phyloP scores from a whole-genome alignment of 768 basidiomycete species.

The Pleurotus salmoneostramineus region DNA sequence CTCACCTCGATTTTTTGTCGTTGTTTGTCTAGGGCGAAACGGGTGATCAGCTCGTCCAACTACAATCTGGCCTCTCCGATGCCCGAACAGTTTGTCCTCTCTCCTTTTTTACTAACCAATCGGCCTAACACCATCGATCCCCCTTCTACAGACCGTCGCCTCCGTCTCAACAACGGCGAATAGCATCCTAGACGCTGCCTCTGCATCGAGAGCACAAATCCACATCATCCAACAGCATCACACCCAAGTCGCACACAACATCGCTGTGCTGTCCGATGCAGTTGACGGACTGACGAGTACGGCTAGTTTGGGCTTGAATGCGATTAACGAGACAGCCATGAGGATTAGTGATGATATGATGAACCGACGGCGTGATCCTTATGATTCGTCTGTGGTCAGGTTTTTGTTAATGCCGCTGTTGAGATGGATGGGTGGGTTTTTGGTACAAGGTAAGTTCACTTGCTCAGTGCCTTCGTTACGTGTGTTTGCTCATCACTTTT shows the following conservation, averaged over 20 bases:
- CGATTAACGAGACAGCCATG: neutral
- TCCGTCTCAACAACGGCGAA: neutral
- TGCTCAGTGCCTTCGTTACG: neutral
- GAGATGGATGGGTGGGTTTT: neutral
- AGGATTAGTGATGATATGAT: neutral
- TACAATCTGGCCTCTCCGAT: too few relatives aligned
- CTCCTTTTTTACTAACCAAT: too few relatives aligned
- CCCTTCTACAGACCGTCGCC: neutral
- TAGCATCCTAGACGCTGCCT: neutral
- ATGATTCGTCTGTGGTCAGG: neutral
- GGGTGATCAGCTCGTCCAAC: too few relatives aligned
- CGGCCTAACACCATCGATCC: too few relatives aligned
- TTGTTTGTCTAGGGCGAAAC: too few relatives aligned
- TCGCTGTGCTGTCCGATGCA: neutral
- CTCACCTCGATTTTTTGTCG: neutral
- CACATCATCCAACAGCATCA: neutral
- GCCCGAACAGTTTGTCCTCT: too few relatives aligned
- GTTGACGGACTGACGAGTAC: neutral
- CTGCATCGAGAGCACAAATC: neutral
- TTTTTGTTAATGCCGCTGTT: neutral
- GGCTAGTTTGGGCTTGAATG: neutral
- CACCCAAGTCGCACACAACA: neutral
- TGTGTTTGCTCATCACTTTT: neutral
- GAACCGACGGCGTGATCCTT: too few relatives aligned
- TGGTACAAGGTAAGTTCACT: neutral